phyloP scores from a whole-genome alignment of 805 yeast species.

The Candida sithepensis region DNA sequence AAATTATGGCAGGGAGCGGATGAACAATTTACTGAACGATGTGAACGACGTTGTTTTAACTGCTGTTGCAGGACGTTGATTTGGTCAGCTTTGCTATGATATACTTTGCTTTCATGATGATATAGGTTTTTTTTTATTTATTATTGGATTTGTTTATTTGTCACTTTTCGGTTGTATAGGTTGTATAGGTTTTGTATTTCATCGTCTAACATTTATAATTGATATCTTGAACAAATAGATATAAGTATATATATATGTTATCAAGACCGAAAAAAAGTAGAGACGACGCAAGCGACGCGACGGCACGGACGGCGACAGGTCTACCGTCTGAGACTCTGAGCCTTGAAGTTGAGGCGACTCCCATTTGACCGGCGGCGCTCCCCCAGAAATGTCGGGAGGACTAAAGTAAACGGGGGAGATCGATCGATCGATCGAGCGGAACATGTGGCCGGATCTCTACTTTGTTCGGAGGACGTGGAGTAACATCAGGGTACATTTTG shows the following conservation, averaged over 20 bases:
- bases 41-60: constrained; percentile 40
- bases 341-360: no score
- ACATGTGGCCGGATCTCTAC: no score
- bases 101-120: no score
- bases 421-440: no score
- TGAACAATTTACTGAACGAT: constrained; percentile 34
- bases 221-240: not conserved
- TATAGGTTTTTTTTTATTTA: not conserved
- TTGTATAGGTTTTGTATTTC: not conserved
- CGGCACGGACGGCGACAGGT: no score
- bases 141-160: not conserved
- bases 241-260: not conserved
- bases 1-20: constrained; percentile 29
- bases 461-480: no score
- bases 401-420: no score
- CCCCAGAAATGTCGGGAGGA: no score
- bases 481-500: no score
- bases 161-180: not conserved
- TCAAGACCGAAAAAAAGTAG: no score
- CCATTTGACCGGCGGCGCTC: not conserved
- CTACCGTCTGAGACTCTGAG: no score
- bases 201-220: not conserved
- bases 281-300: no score
- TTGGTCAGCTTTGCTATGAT: not conserved
- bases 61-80: constrained; percentile 29